These are phyloP conservation scores for Cardamine resedifolia DNA, from an alignment of 345 rosid genomes.

Conservation along the genomic window DNA sequence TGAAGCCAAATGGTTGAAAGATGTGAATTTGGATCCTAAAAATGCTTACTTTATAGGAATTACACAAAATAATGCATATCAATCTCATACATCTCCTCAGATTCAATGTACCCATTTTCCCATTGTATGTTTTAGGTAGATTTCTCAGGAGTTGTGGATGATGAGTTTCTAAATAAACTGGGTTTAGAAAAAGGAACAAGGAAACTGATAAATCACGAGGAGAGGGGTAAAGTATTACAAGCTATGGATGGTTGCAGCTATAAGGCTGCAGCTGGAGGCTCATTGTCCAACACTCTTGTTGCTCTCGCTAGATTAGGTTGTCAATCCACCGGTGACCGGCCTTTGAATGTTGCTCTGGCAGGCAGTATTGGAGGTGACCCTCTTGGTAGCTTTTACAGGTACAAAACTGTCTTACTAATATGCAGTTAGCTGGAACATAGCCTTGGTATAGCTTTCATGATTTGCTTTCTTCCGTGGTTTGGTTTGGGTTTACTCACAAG, in stretches of 20 bases:
- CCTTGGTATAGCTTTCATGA: neutral
- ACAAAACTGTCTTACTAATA: neutral
- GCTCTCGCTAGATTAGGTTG: conserved; percentile 84
- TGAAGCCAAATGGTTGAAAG: neutral
- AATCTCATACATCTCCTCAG: neutral
- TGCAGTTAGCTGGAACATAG: neutral
- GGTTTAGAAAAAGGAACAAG: conserved; percentile 86
- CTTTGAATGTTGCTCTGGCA: conserved; percentile 81
- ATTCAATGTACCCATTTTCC: neutral
- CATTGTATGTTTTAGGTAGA: conserved; percentile 60
- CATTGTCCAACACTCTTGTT: conserved; percentile 88
- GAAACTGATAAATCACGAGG: conserved; percentile 90
- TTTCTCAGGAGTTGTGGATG: conserved; percentile 87
- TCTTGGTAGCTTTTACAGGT: conserved; percentile 93
- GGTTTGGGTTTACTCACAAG: conserved; percentile 17
- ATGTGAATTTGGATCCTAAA: no score
- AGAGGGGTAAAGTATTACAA: conserved; percentile 82
- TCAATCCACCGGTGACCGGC: conserved; percentile 55
- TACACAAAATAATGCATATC: no score
- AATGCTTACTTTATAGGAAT: no score
- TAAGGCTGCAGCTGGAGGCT: conserved; percentile 98
- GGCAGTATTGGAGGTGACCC: conserved; percentile 93
- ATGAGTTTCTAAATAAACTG: conserved; percentile 68
- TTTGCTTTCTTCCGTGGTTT: conserved; percentile 5
- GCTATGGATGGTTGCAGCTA: conserved; percentile 99